phyloP scores from a whole-genome alignment of 2,329 filamentous ascomycete genomes.

The Xylariaceae sp. region DNA sequence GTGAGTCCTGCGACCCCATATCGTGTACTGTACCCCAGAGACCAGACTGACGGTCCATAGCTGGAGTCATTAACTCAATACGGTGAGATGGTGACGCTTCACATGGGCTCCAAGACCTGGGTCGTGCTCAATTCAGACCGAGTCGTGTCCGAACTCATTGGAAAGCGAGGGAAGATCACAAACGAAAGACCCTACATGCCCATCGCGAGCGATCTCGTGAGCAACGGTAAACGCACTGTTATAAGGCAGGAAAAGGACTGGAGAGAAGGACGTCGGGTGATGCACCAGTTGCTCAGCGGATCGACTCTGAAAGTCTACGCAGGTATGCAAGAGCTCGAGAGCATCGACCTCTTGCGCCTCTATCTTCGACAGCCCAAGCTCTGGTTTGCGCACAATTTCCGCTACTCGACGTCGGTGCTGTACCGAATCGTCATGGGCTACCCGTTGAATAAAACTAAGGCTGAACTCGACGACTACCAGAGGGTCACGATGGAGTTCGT shows the following conservation, averaged over 20 bases:
- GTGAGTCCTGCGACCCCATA: neutral
- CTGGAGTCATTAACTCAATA: conserved; percentile 11
- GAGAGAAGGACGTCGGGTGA: conserved; percentile 32
- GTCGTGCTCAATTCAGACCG: conserved; percentile 32
- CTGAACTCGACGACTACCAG: conserved; percentile 30
- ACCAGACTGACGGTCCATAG: neutral
- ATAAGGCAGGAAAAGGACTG: conserved; percentile 22
- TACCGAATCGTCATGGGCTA: conserved; percentile 32
- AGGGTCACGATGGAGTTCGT: conserved; percentile 29
- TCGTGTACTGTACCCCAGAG: neutral
- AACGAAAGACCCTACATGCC: conserved; percentile 31
- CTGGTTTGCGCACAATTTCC: conserved; percentile 33
- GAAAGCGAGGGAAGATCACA: conserved; percentile 30
- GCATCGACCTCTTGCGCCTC: conserved; percentile 27
- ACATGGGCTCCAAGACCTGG: conserved; percentile 30
- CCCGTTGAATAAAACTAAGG: conserved; percentile 24
- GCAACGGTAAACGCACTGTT: conserved; percentile 26
- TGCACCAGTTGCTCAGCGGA: conserved; percentile 33
- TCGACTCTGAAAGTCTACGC: conserved; percentile 29
- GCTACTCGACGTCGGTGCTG: conserved; percentile 33
- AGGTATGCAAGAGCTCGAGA: conserved; percentile 31
- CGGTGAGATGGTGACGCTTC: conserved; percentile 21
- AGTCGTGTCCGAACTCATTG: conserved; percentile 32
- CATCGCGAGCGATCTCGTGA: conserved; percentile 32
- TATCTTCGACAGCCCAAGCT: conserved; percentile 28